Percentiles rank a stretch among this genome's conserved stretches.
Conservation (phyloP, 2,329 filamentous ascomycete genomes). For the Ophiostoma sp. region DNA sequence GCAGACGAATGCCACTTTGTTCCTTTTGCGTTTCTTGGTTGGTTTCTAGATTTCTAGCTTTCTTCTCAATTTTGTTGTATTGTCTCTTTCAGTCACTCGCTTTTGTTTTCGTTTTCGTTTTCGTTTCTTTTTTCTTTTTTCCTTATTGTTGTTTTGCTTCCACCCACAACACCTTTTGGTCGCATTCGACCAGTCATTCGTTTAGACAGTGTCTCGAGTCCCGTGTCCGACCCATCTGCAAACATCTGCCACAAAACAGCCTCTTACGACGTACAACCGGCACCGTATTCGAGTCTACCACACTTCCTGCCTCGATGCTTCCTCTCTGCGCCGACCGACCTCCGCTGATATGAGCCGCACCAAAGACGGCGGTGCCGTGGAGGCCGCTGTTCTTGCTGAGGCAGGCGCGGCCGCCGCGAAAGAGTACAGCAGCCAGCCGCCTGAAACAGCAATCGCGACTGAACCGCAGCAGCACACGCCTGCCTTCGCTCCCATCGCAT, state of each 20-base stretch:
- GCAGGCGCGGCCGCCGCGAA: background rate
- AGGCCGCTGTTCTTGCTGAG: slow-evolving; percentile 2
- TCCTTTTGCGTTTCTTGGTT: background rate
- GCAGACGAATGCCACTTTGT: background rate
- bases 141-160: background rate
- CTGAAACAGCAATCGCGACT: slow-evolving; percentile 11
- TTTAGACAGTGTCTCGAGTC: background rate
- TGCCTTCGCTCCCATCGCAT: background rate
- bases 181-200: slow-evolving; percentile 6
- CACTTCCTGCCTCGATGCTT: background rate
- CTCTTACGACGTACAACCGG: background rate
- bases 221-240: background rate
- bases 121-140: background rate
- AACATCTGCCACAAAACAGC: background rate
- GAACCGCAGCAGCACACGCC: background rate
- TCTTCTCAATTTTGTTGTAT: background rate
- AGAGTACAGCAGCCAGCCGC: background rate
- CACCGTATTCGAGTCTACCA: background rate
- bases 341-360: slow-evolving; percentile 17
- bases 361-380: background rate
- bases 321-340: background rate
- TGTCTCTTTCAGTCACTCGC: background rate
- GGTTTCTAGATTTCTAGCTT: background rate
- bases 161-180: background rate
- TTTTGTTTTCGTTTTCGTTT: background rate